These are phyloP conservation scores for Hymenoscyphus scutula DNA, from an alignment of 2,329 filamentous ascomycete species.

Conservation along the genomic window DNA sequence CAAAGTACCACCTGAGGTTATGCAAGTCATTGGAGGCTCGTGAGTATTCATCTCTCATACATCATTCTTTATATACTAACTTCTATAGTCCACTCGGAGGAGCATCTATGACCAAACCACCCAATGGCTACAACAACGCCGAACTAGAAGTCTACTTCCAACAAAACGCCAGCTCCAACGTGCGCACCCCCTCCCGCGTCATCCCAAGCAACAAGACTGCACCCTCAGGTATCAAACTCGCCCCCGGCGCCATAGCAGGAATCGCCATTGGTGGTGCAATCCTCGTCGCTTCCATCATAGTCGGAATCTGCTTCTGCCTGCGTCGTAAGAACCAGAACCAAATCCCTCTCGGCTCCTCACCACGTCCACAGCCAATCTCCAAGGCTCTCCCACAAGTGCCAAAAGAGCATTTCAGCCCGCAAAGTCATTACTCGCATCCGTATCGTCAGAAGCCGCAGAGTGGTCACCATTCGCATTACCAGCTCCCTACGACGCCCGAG, in stretches of 20 bases:
- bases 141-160: slow-evolving; percentile 55
- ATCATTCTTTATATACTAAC: neutral
- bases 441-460: neutral
- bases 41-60: slow-evolving; percentile 17
- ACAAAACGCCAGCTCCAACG: slow-evolving; percentile 45
- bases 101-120: slow-evolving; percentile 52
- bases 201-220: slow-evolving; percentile 9
- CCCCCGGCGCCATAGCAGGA: slow-evolving; percentile 43
- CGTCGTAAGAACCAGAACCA: slow-evolving; percentile 20
- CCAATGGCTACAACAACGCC: slow-evolving; percentile 46
- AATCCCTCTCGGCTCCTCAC: neutral
- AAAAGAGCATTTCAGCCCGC: slow-evolving; percentile 8
- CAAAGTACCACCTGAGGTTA: slow-evolving; percentile 51
- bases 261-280: slow-evolving; percentile 42
- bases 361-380: neutral
- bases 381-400: slow-evolving; percentile 5
- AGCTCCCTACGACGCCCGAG: slow-evolving; percentile 13
- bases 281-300: slow-evolving; percentile 32
- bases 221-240: slow-evolving; percentile 23
- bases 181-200: slow-evolving; percentile 50
- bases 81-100: slow-evolving; percentile 45
- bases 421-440: slow-evolving; percentile 8
- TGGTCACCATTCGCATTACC: slow-evolving; percentile 3
- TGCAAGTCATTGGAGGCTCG: slow-evolving; percentile 49
- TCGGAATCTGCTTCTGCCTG: slow-evolving; percentile 36